Conservation (phyloP, 805 yeast species). For the Pichia nanzhaoensis region DNA sequence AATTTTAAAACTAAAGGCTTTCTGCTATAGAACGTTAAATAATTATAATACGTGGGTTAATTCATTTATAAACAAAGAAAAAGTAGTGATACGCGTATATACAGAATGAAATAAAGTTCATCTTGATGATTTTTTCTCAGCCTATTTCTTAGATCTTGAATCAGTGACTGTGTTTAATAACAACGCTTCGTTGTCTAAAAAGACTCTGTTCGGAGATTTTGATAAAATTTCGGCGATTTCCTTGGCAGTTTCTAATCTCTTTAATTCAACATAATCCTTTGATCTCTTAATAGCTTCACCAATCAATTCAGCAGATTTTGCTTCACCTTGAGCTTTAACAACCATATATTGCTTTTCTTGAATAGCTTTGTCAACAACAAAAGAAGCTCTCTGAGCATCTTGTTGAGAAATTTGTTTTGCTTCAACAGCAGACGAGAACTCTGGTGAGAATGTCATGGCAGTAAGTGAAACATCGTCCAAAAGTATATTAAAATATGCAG, state of each 20-base stretch:
- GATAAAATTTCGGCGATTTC: slow-evolving; percentile 87
- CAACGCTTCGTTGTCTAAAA: slow-evolving; percentile 87
- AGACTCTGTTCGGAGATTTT: slow-evolving; percentile 82
- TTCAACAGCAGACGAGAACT: slow-evolving; percentile 95
- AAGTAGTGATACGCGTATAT: not conserved
- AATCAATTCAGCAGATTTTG: slow-evolving; percentile 93
- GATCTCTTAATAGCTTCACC: slow-evolving; percentile 99
- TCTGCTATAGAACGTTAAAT: no score
- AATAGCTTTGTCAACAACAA: slow-evolving; percentile 90
- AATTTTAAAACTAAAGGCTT: no score
- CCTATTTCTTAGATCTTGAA: slow-evolving; percentile 42
- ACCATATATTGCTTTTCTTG: slow-evolving; percentile 97
- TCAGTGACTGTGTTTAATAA: slow-evolving; percentile 84
- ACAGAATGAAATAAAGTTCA: not conserved
- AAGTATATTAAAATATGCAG: slow-evolving; percentile 76
- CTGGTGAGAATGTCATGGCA: slow-evolving; percentile 95
- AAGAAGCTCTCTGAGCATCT: slow-evolving; percentile 98
- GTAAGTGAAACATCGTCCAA: slow-evolving; percentile 96
- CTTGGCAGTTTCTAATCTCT: slow-evolving; percentile 93
- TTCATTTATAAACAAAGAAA: not conserved
- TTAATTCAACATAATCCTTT: slow-evolving; percentile 91
- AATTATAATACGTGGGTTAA: not conserved
- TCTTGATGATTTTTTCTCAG: not conserved
- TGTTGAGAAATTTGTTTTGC: slow-evolving; percentile 99
- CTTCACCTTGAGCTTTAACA: slow-evolving; percentile 98